Conservation (phyloP, 805 yeast species). For the Wickerhamiella kurtzmanii region DNA sequence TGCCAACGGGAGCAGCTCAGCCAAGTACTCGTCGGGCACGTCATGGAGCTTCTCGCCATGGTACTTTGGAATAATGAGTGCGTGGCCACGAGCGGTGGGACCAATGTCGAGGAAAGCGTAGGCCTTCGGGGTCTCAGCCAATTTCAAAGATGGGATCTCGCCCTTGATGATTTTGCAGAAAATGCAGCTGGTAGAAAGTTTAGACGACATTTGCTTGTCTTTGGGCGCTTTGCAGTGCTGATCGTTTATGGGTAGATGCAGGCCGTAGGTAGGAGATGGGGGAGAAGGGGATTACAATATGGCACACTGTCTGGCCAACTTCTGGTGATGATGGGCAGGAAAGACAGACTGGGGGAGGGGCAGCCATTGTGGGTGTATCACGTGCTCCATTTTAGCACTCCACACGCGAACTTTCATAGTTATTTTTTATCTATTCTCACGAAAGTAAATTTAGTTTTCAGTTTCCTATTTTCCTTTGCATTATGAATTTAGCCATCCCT, state of each 20-base stretch:
- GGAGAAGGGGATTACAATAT: neutral
- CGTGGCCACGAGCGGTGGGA: slow-evolving; percentile 82
- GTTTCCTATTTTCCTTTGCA: neutral
- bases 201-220: neutral
- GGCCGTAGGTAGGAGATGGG: neutral
- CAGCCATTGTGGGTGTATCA: too few relatives aligned
- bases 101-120: slow-evolving; percentile 81
- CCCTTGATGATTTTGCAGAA: slow-evolving; percentile 92
- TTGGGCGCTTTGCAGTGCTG: too few relatives aligned
- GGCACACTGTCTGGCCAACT: too few relatives aligned
- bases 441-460: neutral
- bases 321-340: too few relatives aligned
- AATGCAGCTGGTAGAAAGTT: slow-evolving; percentile 38
- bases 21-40: slow-evolving; percentile 79
- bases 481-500: slow-evolving; percentile 29
- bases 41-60: slow-evolving; percentile 91
- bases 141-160: slow-evolving; percentile 86
- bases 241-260: too few relatives aligned
- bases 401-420: too few relatives aligned
- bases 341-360: too few relatives aligned
- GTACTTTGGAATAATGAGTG: slow-evolving; percentile 78
- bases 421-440: neutral
- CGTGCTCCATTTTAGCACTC: too few relatives aligned
- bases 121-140: slow-evolving; percentile 73
- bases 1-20: slow-evolving; percentile 76